Conservation (phyloP, 2,329 filamentous ascomycete species). For the Coleophoma crateriformis region DNA sequence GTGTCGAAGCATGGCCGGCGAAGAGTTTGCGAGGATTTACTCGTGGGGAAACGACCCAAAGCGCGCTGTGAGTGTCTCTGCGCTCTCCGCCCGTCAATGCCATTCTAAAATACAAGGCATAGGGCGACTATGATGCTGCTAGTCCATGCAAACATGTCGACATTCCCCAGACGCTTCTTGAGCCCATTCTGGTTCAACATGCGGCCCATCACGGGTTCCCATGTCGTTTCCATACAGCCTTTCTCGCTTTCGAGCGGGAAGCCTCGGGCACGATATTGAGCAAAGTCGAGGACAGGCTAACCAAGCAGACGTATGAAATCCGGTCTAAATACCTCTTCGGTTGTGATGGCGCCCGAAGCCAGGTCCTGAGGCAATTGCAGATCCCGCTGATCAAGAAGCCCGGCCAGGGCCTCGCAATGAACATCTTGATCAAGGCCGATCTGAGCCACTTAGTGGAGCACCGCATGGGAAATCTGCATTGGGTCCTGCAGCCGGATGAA, state of each 20-base stretch:
- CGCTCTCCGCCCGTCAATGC: no score
- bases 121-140: constrained; percentile 37
- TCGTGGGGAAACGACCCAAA: constrained; percentile 45
- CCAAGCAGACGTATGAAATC: constrained; percentile 35
- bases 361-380: constrained; percentile 37
- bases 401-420: constrained; percentile 42
- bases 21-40: constrained; percentile 43
- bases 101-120: not conserved
- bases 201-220: constrained; percentile 34
- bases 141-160: constrained; percentile 37
- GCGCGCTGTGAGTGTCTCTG: constrained; percentile 28
- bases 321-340: constrained; percentile 53
- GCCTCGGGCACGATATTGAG: constrained; percentile 17
- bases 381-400: constrained; percentile 39
- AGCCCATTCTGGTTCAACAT: constrained; percentile 38
- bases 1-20: constrained; percentile 45
- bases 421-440: constrained; percentile 44
- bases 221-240: constrained; percentile 35
- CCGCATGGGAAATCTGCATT: constrained; percentile 54
- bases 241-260: constrained; percentile 26
- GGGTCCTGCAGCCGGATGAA: constrained; percentile 48
- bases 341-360: constrained; percentile 46
- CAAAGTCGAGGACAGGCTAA: constrained; percentile 31
- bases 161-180: constrained; percentile 41
- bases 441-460: constrained; percentile 41